Percentiles rank a stretch among this genome's conserved stretches.
Evolutionary conservation across 2,329 filamentous ascomycete species (phyloP).

Genomic region (Fusarium proliferatum): DNA sequence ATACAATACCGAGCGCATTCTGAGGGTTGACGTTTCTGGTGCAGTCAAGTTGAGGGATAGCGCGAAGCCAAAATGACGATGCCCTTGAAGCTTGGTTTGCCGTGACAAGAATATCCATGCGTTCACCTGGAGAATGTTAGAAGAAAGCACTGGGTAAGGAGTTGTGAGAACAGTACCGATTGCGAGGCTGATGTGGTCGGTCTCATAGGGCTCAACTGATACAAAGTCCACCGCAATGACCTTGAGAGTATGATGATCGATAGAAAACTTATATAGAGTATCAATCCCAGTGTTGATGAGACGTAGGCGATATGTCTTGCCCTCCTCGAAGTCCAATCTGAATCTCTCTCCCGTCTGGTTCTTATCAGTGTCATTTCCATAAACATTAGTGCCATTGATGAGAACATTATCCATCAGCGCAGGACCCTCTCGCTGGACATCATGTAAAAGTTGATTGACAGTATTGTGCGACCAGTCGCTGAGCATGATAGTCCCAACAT

Average conservation of each 20-base stretch:
- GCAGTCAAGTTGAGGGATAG: conserved; percentile 57
- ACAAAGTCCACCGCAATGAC: conserved; percentile 70
- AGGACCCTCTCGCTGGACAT: conserved; percentile 30
- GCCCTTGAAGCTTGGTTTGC: conserved; percentile 51
- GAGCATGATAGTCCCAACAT: conserved; percentile 69
- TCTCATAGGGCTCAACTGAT: conserved; percentile 65
- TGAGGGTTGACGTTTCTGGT: conserved; percentile 52
- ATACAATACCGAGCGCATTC: conserved; percentile 62
- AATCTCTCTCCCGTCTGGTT: conserved; percentile 49
- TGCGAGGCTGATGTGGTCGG: conserved; percentile 62
- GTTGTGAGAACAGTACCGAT: conserved; percentile 49
- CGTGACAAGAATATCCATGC: conserved; percentile 60
- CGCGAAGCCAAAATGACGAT: conserved; percentile 62
- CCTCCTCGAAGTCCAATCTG: conserved; percentile 53
- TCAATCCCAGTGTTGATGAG: conserved; percentile 62
- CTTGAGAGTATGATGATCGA: conserved; percentile 66
- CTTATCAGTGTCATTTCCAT: conserved; percentile 24
- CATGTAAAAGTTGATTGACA: conserved; percentile 50
- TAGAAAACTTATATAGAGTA: conserved; percentile 59
- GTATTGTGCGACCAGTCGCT: conserved; percentile 68
- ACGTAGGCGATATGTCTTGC: conserved; percentile 59
- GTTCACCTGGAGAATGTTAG: conserved; percentile 53
- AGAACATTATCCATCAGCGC: conserved; percentile 57
- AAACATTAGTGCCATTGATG: conserved; percentile 58
- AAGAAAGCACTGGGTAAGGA: not conserved